These are phyloP conservation scores for Ephemerocybe angulata DNA, from an alignment of 768 basidiomycete genomes.

Conservation along the genomic window DNA sequence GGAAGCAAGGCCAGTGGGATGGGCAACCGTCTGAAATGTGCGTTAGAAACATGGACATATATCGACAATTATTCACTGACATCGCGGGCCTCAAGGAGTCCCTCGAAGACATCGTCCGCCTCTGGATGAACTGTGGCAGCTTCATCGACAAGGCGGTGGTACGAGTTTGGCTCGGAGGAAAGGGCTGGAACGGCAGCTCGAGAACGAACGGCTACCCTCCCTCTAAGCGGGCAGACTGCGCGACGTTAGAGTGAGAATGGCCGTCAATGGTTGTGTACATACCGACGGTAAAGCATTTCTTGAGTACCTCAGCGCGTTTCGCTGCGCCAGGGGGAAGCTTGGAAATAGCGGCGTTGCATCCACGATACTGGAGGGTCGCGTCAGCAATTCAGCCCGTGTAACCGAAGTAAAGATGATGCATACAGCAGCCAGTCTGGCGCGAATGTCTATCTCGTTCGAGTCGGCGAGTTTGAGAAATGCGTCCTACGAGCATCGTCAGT, in stretches of 20 bases:
- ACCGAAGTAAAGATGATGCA: not conserved
- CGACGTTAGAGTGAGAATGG: not conserved
- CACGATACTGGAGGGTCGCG: not conserved
- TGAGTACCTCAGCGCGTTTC: not conserved
- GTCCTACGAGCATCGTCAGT: not conserved
- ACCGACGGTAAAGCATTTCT: not conserved
- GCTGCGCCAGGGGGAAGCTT: not conserved
- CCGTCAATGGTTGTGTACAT: not conserved
- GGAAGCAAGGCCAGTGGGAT: slow-evolving; percentile 57
- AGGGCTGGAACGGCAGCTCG: not conserved
- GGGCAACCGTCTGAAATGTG: slow-evolving; percentile 21
- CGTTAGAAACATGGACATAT: not conserved
- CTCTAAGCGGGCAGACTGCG: not conserved
- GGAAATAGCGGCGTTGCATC: not conserved
- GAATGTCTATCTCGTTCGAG: not conserved
- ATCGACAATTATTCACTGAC: not conserved
- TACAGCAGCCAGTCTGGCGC: slow-evolving; percentile 1
- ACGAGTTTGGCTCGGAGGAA: not conserved
- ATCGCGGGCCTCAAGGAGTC: not conserved
- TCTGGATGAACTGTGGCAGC: not conserved
- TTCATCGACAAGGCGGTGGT: not conserved
- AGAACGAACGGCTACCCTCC: not conserved
- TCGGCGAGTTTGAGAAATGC: not conserved
- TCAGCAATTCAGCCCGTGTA: too few relatives aligned
- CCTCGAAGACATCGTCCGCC: not conserved